Evolutionary conservation across 2,329 filamentous ascomycete species (phyloP).

Genomic region (Fusarium sp.): DNA sequence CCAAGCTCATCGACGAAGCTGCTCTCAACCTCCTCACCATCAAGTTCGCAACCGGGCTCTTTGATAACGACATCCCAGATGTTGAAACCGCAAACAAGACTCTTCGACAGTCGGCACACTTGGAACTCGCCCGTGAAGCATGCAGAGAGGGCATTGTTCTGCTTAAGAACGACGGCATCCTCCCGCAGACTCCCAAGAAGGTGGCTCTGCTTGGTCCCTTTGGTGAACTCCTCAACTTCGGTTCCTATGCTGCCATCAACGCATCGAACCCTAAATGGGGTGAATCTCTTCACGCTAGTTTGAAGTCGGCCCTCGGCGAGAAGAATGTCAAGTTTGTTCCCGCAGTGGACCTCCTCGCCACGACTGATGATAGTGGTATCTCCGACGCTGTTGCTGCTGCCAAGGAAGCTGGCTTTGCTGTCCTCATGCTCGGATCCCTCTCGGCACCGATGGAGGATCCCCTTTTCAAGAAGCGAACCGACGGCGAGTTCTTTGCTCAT

Average conservation of each 20-base stretch:
- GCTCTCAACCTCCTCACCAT: slow-evolving; percentile 43
- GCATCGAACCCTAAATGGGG: slow-evolving; percentile 29
- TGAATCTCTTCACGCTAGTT: slow-evolving; percentile 26
- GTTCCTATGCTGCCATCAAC: slow-evolving; percentile 34
- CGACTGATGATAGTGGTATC: slow-evolving; percentile 31
- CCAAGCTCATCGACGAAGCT: slow-evolving; percentile 41
- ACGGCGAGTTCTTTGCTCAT: slow-evolving; percentile 48
- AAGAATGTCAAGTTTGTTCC: slow-evolving; percentile 31
- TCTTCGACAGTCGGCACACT: slow-evolving; percentile 16
- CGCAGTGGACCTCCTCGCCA: slow-evolving; percentile 28
- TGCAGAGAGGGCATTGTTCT: slow-evolving; percentile 59
- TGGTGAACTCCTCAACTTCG: slow-evolving; percentile 40
- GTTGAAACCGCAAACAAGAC: slow-evolving; percentile 27
- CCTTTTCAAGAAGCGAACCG: slow-evolving; percentile 48
- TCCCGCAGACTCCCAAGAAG: slow-evolving; percentile 60
- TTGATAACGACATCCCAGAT: slow-evolving; percentile 42
- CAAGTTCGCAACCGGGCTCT: slow-evolving; percentile 46
- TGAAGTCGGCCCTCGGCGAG: slow-evolving; percentile 24
- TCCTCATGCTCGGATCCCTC: slow-evolving; percentile 47
- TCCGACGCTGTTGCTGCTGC: slow-evolving; percentile 42
- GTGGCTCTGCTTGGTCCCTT: slow-evolving; percentile 40
- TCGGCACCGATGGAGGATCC: slow-evolving; percentile 40
- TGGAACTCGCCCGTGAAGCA: slow-evolving; percentile 20
- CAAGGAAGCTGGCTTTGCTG: slow-evolving; percentile 43
- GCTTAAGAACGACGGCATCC: slow-evolving; percentile 69